Conservation (phyloP, 78 protist species). For the Bigelowiella natans region DNA sequence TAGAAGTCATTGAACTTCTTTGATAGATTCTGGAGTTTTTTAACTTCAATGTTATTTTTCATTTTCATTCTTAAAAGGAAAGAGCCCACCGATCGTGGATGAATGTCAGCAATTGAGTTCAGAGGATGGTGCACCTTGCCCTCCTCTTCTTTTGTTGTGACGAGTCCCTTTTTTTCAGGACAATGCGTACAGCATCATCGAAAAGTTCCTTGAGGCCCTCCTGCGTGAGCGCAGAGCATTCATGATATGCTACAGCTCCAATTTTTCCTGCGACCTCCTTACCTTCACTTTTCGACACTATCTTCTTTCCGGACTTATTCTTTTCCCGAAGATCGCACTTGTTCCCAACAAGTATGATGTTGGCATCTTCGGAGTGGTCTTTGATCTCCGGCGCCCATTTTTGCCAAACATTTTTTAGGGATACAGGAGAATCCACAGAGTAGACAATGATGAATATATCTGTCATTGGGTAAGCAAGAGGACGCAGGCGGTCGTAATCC, state of each 20-base stretch:
- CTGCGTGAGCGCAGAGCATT: conserved; percentile 80
- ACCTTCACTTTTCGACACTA: not conserved
- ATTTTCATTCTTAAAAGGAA: too few relatives aligned
- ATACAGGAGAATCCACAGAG: not conserved
- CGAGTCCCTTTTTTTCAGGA: not conserved
- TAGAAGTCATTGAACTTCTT: too few relatives aligned
- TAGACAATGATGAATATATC: not conserved
- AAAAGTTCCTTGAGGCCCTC: conserved; percentile 69
- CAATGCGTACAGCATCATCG: conserved; percentile 62
- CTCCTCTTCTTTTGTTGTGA: not conserved
- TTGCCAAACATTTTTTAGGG: not conserved
- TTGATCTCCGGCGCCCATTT: not conserved
- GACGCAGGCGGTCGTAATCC: conserved; percentile 89
- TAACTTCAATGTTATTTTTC: too few relatives aligned
- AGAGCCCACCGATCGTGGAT: too few relatives aligned
- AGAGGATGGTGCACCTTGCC: not conserved
- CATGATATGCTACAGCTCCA: conserved; percentile 68
- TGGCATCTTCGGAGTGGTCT: not conserved
- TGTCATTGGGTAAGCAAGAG: conserved; percentile 36
- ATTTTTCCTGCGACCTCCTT: conserved; percentile 41
- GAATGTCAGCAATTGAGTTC: too few relatives aligned
- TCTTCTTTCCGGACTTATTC: not conserved
- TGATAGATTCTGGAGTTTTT: too few relatives aligned
- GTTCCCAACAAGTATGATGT: not conserved
- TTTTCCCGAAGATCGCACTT: not conserved